Evolutionary conservation across 2,329 filamentous ascomycete species (phyloP).

Genomic region (Lachnellula arida): DNA sequence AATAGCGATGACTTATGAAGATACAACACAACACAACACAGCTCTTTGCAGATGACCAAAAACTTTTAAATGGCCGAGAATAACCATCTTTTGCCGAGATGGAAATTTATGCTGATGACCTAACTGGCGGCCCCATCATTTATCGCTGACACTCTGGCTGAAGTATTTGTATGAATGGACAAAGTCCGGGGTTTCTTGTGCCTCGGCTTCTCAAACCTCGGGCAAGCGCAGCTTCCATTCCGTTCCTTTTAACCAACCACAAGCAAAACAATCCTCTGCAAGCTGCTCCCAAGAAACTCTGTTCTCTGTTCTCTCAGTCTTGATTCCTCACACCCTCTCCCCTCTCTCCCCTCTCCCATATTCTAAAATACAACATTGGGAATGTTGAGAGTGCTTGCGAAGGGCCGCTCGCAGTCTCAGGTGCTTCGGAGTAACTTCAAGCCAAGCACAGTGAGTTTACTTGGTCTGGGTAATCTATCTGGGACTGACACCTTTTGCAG

Average conservation of each 20-base stretch:
- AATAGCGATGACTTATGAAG: no score
- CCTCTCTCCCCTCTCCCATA: slow-evolving; percentile 3
- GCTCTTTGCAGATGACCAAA: no score
- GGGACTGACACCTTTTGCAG: slow-evolving; percentile 22
- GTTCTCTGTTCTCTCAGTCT: no score
- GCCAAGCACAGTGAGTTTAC: slow-evolving; percentile 23
- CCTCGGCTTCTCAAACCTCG: slow-evolving; percentile 4
- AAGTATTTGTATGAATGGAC: no score
- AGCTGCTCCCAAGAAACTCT: not conserved
- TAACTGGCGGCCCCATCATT: no score
- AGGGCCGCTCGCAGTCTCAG: slow-evolving; percentile 29
- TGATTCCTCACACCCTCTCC: not conserved
- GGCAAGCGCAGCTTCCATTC: not conserved
- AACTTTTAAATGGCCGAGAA: not conserved
- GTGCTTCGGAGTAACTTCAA: slow-evolving; percentile 30
- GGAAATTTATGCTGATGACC: not conserved
- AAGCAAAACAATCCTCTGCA: slow-evolving; percentile 4
- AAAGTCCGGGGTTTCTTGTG: no score
- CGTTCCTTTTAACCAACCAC: slow-evolving; percentile 12
- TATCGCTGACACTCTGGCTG: no score
- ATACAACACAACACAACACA: no score
- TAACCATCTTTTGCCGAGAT: not conserved
- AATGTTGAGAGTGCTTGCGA: slow-evolving; percentile 34
- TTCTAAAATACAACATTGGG: slow-evolving; percentile 17
- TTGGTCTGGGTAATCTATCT: not conserved